A percentile compares a stretch with the other conserved stretches of the same genome.
phyloP scores from a whole-genome alignment of 2,329 filamentous ascomycete genomes.

The Fusarium sp. region DNA sequence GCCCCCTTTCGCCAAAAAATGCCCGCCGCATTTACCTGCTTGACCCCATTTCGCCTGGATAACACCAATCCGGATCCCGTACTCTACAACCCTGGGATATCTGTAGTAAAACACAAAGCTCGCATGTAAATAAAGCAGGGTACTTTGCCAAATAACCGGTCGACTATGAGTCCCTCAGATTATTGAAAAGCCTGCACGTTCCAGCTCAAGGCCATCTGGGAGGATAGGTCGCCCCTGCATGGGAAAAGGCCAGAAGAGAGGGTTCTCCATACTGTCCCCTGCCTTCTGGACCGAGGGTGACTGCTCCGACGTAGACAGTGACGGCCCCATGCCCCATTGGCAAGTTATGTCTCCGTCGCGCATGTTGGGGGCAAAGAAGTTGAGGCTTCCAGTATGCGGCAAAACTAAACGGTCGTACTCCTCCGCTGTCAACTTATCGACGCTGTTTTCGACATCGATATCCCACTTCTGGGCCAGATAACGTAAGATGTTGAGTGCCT shows the following conservation, averaged over 20 bases:
- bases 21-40: conserved; percentile 2
- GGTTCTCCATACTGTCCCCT: conserved; percentile 60
- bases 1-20: conserved; percentile 23
- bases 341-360: conserved; percentile 60
- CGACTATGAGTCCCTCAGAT: conserved; percentile 7
- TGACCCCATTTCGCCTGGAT: conserved; percentile 15
- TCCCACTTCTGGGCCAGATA: conserved; percentile 70
- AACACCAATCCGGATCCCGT: conserved; percentile 4
- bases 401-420: conserved; percentile 57
- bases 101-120: neutral
- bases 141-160: neutral
- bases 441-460: conserved; percentile 61
- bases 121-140: neutral
- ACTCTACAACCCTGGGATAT: conserved; percentile 4
- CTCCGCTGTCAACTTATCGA: conserved; percentile 45
- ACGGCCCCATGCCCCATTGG: conserved; percentile 54
- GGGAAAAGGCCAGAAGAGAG: conserved; percentile 70
- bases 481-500: conserved; percentile 68
- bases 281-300: conserved; percentile 37
- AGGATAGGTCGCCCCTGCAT: conserved; percentile 68
- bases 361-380: conserved; percentile 67
- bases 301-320: conserved; percentile 26
- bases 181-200: conserved; percentile 63
- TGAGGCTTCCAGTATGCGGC: conserved; percentile 63
- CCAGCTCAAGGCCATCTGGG: conserved; percentile 58